A percentile compares a stretch with the other conserved stretches of the same genome.
Conservation (phyloP, 371 early-diverging fungal species). For the Fennellomyces sp. region DNA sequence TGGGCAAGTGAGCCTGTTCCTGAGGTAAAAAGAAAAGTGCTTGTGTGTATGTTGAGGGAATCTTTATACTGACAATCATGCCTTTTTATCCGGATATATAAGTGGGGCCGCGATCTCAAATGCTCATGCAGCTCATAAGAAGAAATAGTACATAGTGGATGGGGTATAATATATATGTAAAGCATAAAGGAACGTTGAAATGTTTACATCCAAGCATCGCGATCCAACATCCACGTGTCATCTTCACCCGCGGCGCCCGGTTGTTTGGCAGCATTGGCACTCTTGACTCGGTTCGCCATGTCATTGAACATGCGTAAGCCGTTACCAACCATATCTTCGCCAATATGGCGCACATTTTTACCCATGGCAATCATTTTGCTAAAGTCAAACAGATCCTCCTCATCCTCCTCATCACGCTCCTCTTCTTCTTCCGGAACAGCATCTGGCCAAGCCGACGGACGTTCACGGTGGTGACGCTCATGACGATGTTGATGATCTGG, state of each 20-base stretch:
- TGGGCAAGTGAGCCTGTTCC: constrained; percentile 40
- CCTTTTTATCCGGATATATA: neutral
- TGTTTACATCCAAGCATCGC: constrained; percentile 16
- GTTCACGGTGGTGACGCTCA: neutral
- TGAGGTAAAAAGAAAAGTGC: constrained; percentile 19
- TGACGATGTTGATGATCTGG: neutral
- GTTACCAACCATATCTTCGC: constrained; percentile 38
- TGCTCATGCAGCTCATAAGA: constrained; percentile 65
- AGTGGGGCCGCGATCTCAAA: constrained; percentile 61
- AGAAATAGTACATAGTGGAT: neutral
- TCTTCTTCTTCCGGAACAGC: constrained; percentile 11
- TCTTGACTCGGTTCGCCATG: constrained; percentile 33
- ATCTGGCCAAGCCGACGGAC: neutral
- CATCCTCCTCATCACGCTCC: constrained; percentile 19
- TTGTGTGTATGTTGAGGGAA: neutral
- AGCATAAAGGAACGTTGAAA: neutral
- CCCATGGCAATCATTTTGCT: constrained; percentile 43
- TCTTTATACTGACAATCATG: neutral
- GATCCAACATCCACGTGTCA: constrained; percentile 14
- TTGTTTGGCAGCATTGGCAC: constrained; percentile 19
- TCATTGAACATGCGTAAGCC: constrained; percentile 44
- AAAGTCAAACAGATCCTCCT: constrained; percentile 46
- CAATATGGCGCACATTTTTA: constrained; percentile 31
- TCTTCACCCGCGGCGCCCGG: constrained; percentile 4
- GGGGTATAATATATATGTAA: constrained; percentile 4